Conservation (phyloP, 192 early-diverging fungal species). For the Radiomyces spectabilis region DNA sequence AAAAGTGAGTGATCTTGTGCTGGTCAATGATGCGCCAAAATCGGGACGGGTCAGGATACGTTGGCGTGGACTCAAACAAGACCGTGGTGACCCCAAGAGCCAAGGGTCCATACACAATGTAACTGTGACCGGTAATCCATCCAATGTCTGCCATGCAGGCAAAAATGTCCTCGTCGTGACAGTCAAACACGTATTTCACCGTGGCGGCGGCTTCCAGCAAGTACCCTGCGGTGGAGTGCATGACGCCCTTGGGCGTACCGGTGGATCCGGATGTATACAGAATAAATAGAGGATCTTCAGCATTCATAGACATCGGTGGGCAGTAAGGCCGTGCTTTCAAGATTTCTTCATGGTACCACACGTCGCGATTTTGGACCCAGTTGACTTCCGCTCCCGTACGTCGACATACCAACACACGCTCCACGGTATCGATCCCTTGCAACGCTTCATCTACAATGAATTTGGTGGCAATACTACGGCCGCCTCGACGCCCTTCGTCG, state of each 20-base stretch:
- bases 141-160: slow-evolving; percentile 95
- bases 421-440: slow-evolving; percentile 53
- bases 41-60: slow-evolving; percentile 76
- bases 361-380: slow-evolving; percentile 64
- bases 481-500: slow-evolving; percentile 87
- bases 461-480: slow-evolving; percentile 79
- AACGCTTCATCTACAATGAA: slow-evolving; percentile 91
- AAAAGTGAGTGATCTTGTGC: slow-evolving; percentile 92
- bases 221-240: slow-evolving; percentile 92
- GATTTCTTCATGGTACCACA: slow-evolving; percentile 91
- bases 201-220: slow-evolving; percentile 75
- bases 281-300: slow-evolving; percentile 91
- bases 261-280: slow-evolving; percentile 90
- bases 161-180: slow-evolving; percentile 80
- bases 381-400: slow-evolving; percentile 76
- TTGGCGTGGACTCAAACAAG: slow-evolving; percentile 88
- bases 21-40: slow-evolving; percentile 79
- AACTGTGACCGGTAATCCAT: slow-evolving; percentile 80
- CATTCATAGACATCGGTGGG: slow-evolving; percentile 70
- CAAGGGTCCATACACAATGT: slow-evolving; percentile 88
- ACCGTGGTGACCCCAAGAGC: slow-evolving; percentile 82
- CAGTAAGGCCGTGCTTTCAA: slow-evolving; percentile 77
- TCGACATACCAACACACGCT: slow-evolving; percentile 82
- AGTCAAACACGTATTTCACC: slow-evolving; percentile 89
- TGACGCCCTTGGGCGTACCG: slow-evolving; percentile 86